Evolutionary conservation across 2,329 filamentous ascomycete genomes (phyloP).

Genomic region (Fonsecaea pedrosoi): DNA sequence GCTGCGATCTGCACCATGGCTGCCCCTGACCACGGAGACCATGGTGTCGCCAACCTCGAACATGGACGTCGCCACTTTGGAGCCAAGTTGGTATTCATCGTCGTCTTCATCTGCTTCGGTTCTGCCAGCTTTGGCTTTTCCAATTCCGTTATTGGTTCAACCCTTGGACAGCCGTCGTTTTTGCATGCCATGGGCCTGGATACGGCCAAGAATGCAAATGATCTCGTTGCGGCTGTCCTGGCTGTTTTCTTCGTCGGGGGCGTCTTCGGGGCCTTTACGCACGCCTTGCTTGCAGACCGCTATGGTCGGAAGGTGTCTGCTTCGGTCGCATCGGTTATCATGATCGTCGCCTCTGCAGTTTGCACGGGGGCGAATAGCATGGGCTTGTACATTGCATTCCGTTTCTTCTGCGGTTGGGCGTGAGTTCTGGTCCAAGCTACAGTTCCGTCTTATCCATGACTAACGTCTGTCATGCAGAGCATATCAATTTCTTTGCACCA

Average conservation of each 20-base stretch:
- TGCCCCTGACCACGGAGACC: too few species aligned
- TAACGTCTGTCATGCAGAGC: neutral
- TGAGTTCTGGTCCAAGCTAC: neutral
- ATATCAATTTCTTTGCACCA: neutral
- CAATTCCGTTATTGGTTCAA: conserved; percentile 24
- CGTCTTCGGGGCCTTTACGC: conserved; percentile 16
- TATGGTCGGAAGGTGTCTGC: conserved; percentile 11
- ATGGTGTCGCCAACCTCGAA: too few species aligned
- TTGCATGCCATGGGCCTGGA: conserved; percentile 42
- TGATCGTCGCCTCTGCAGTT: conserved; percentile 3
- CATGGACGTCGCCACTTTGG: neutral
- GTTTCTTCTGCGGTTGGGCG: conserved; percentile 18
- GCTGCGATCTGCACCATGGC: too few species aligned
- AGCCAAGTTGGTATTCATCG: neutral
- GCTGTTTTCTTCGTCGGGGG: conserved; percentile 20
- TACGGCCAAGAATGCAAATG: neutral
- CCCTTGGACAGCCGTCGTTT: conserved; percentile 51
- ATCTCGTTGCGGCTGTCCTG: neutral
- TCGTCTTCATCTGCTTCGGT: conserved; percentile 13
- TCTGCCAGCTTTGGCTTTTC: conserved; percentile 19
- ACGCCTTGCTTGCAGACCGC: neutral
- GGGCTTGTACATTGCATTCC: conserved; percentile 21
- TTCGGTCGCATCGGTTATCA: neutral
- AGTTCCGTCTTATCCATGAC: neutral
- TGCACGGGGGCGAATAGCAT: conserved; percentile 6